These are phyloP conservation scores for Dentipellis sp. DNA, from an alignment of 768 basidiomycete genomes.

Conservation along the genomic window DNA sequence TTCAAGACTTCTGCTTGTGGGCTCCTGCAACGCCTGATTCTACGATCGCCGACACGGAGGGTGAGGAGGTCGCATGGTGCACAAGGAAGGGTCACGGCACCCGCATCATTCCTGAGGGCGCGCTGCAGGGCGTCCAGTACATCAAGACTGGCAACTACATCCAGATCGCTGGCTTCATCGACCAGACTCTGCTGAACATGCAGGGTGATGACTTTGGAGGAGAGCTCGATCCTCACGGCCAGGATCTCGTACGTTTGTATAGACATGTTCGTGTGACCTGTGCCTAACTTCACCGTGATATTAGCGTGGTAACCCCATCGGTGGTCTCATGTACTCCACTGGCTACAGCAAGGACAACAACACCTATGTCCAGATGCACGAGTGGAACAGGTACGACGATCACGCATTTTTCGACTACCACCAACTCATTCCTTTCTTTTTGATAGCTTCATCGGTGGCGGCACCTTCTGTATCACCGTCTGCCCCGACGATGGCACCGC, in stretches of 20 bases:
- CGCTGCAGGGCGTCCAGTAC: constrained; percentile 56
- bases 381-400: constrained; percentile 40
- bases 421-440: no score
- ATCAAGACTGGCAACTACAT: constrained; percentile 50
- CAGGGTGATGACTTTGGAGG: constrained; percentile 52
- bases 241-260: constrained; percentile 36
- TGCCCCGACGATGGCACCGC: constrained; percentile 44
- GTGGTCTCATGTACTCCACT: constrained; percentile 26
- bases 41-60: constrained; percentile 57
- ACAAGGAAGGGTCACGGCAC: constrained; percentile 62
- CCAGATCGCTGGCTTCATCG: constrained; percentile 51
- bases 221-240: constrained; percentile 71
- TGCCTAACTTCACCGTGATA: no score
- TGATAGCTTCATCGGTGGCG: constrained; percentile 57
- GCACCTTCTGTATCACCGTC: constrained; percentile 59
- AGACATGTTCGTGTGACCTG: background rate
- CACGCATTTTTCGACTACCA: no score
- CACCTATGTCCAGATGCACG: constrained; percentile 8
- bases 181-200: constrained; percentile 56
- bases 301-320: constrained; percentile 74
- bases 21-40: constrained; percentile 40
- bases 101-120: constrained; percentile 59
- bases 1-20: constrained; percentile 64
- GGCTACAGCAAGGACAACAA: no score
- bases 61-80: constrained; percentile 69